Evolutionary conservation across 108 stramenopile species (phyloP).

Genomic region (Cyclotella atomus): DNA sequence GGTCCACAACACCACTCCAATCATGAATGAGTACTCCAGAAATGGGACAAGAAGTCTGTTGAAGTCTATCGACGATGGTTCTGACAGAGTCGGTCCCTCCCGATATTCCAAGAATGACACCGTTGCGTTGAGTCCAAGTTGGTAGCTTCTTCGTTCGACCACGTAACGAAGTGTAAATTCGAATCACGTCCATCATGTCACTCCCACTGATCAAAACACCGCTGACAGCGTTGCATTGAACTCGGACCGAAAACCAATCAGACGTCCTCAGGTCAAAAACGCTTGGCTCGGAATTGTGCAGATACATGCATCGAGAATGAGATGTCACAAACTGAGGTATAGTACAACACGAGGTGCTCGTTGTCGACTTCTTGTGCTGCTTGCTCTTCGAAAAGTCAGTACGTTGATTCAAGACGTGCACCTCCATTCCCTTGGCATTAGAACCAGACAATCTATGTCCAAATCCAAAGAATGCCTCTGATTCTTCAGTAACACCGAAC

Average conservation of each 20-base stretch:
- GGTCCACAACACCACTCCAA: slow-evolving; percentile 50
- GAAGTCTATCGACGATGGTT: slow-evolving; percentile 11
- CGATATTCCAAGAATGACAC: slow-evolving; percentile 50
- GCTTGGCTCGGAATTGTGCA: slow-evolving; percentile 40
- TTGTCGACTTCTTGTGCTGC: background rate
- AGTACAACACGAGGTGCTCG: slow-evolving; percentile 14
- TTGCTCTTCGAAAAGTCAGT: slow-evolving; percentile 15
- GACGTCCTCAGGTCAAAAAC: slow-evolving; percentile 45
- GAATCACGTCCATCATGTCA: slow-evolving; percentile 32
- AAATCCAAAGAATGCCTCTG: slow-evolving; percentile 56
- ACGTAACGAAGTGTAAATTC: slow-evolving; percentile 35
- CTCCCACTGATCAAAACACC: slow-evolving; percentile 25
- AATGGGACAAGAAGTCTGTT: slow-evolving; percentile 14
- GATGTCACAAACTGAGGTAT: slow-evolving; percentile 52
- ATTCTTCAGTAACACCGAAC: background rate
- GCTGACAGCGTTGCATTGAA: slow-evolving; percentile 27
- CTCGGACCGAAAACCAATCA: slow-evolving; percentile 33
- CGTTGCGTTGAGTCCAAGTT: slow-evolving; percentile 54
- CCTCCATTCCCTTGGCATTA: slow-evolving; percentile 45
- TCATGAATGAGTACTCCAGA: slow-evolving; percentile 57
- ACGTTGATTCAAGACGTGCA: slow-evolving; percentile 39
- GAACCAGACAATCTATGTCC: slow-evolving; percentile 35
- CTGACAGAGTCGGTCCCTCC: slow-evolving; percentile 45
- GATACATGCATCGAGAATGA: slow-evolving; percentile 33
- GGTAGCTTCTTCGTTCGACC: slow-evolving; percentile 47